Percentiles rank a stretch among this genome's conserved stretches.
phyloP scores from a whole-genome alignment of 805 yeast genomes.

The Metschnikowia baotianmanensis region DNA sequence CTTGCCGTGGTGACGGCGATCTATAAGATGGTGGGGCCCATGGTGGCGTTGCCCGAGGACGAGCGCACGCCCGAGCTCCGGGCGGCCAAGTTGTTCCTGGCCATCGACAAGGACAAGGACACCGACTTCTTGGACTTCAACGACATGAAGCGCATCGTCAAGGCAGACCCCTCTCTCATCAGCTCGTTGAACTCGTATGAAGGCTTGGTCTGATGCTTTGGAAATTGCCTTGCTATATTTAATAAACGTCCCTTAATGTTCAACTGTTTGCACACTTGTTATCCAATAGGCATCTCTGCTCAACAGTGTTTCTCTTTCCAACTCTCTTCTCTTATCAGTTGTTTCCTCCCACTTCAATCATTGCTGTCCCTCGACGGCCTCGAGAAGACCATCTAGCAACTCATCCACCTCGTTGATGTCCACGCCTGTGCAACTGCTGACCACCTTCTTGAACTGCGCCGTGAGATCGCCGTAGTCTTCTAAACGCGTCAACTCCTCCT shows the following conservation, averaged over 20 bases:
- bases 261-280: constrained; percentile 41
- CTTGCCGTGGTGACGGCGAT: constrained; percentile 75
- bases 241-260: constrained; percentile 73
- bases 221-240: constrained; percentile 66
- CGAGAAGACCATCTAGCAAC: constrained; percentile 77
- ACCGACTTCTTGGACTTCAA: constrained; percentile 66
- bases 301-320: no score
- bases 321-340: no score
- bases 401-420: constrained; percentile 77
- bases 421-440: constrained; percentile 86
- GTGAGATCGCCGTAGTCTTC: constrained; percentile 42
- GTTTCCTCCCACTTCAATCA: no score
- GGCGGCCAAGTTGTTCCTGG: constrained; percentile 73
- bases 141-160: constrained; percentile 81
- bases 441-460: constrained; percentile 79
- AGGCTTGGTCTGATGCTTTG: constrained; percentile 59
- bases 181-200: constrained; percentile 77
- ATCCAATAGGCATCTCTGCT: no score
- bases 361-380: constrained; percentile 78
- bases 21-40: constrained; percentile 92
- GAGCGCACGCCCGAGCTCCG: constrained; percentile 90
- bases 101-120: constrained; percentile 68
- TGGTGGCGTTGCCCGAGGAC: constrained; percentile 85
- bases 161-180: constrained; percentile 71
- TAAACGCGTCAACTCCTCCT: constrained; percentile 50